Base-by-base conservation (phyloP, 2,329 filamentous ascomycete genomes). In the Ceratocystis smalleyi region DNA sequence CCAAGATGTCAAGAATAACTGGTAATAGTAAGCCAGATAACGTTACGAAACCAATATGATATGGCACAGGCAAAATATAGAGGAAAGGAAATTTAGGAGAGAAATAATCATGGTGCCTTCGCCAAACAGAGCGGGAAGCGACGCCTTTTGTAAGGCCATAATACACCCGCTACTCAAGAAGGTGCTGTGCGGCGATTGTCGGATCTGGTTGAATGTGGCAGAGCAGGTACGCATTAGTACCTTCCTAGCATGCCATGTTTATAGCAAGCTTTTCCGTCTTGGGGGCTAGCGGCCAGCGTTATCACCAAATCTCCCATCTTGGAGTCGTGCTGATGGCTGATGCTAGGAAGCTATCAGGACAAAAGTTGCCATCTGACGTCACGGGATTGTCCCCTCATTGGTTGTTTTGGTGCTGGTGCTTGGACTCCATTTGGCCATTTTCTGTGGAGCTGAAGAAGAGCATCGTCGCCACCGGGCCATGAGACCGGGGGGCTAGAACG, bases 101-200 rank as follows among this genome's bases (percentile, higher is more conserved):
- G 32, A 54, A 15, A 57, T n/a, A 17, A 17, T 19, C 24, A 24
- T 30, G 19, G 30, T n/a, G 59, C 24, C 19, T 55, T 27, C 2
- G 5, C 51, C 17, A 8, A 61, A 35, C 15, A 12, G 10, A 40
- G 43, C 22, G 59, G 24, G n/a, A 61, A 61, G 27, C 15, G 3
- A 22, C n/a, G 59, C 22, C 43, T 61, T 47, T 61, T 61, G 59
- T 61, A 61, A 35, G n/a, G 22, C 59, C 59, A 43, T 43, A 43
- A 27, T 47, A 43, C 17, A n/a, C 10, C 43, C 59, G 43, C 59
- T 30, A 27, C n/a, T 12, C 3, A 55, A 17, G 51, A 55, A 55
- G 51, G 22, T 30, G 27, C 51, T 0, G 15, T 27, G 27, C 51
- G 35, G 35, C 35, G 35, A 40, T 40, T 40, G 35, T 40, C 35